Base-by-base conservation (phyloP, 208 protist species). In the Angomonas deanei region DNA sequence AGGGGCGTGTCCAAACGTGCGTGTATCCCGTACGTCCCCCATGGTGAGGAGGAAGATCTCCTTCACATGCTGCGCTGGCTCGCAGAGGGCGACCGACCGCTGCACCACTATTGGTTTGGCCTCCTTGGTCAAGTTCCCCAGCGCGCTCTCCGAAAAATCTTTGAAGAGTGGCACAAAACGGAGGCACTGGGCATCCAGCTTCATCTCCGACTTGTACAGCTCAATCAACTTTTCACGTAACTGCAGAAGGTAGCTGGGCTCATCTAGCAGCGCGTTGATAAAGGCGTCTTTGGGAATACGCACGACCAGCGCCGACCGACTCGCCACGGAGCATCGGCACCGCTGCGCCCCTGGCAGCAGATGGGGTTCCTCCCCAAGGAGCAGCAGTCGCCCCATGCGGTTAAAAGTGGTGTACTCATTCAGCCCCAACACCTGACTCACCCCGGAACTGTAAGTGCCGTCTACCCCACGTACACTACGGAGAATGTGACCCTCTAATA, bases 341-440 rank as follows among this genome's bases (percentile, higher is more conserved):
- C 80, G 76, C 52, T 92, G 80, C 19, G 68, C 61, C 4, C 76
- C 77, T 0, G 86, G 84, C 5, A 96, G 66, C 42, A 96, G 72
- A 69, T 92, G 80, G 27, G 86, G 80, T 70, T 96, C 90, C 64
- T 92, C 90, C 26, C 90, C 90, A 13, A 96, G 65, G 27, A 96
- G 68, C 32, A 88, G 2, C 66, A 85, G 92, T n/a, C 90, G 89
- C 3, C 82, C 84, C 15, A 60, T 60, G 13, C 76, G 61, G 24
- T 69, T 66, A 61, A 89, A 78, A 10, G 66, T 74, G 23, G 71
- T 54, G 55, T 86, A 82, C 53, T 79, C 71, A 66, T 84, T 91
- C 13, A 72, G 80, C 23, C 73, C 52, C 0, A 93, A 60, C 19
- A 82, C 56, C 64, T 92, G 86, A 23, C 61, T 53, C 19, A 76